Base-by-base conservation (phyloP, 305 asterid genomes). In the Fraxinus latifolia region DNA sequence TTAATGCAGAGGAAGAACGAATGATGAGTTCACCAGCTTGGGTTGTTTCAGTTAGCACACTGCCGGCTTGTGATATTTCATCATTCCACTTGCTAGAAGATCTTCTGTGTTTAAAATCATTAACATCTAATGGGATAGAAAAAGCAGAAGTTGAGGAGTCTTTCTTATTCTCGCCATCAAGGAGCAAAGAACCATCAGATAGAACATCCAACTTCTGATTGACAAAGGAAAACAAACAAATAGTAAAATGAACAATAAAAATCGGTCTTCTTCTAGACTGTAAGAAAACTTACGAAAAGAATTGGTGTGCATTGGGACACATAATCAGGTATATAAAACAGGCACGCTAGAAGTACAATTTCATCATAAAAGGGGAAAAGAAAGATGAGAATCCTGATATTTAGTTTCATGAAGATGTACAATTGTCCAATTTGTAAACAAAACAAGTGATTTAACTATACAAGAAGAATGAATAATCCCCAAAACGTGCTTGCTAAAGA, bases 1-100 rank as follows among this genome's bases (percentile, higher is more conserved):
- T 93, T 86, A 89, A 90, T 39, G 84, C 87, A 86, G 87, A 83
- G 89, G 95, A 89, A 85, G 91, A 93, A 90, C 94, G 91, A 90
- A 83, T 88, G 84, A 94, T 81, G 86, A 87, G 91, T 90, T 94
- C 97, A 85, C 95, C 96, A 86, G 84, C 96, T 85, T 88, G 93
- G 87, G 91, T 88, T 73, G 96, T 90, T 93, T 90, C 97, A 84
- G 95, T 93, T 82, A 94, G 84, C 53, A 92, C 83, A 90, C 95
- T 93, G 87, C 96, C 94, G 82, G 91, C 92, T 89, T 93, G 97
- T 77, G 97, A 92, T 81, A 89, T 79, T 81, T 91, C 98, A 88
- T 92, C 98, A 90, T 90, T 94, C 93, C 93, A 93, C 87, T 90
- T 92, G 96, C 94, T 88, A 82, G 91, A 95, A 89, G 92, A 89